Evolutionary conservation across 179 eudicot genomes (phyloP).

Genomic region (Gypsophila paniculata): DNA sequence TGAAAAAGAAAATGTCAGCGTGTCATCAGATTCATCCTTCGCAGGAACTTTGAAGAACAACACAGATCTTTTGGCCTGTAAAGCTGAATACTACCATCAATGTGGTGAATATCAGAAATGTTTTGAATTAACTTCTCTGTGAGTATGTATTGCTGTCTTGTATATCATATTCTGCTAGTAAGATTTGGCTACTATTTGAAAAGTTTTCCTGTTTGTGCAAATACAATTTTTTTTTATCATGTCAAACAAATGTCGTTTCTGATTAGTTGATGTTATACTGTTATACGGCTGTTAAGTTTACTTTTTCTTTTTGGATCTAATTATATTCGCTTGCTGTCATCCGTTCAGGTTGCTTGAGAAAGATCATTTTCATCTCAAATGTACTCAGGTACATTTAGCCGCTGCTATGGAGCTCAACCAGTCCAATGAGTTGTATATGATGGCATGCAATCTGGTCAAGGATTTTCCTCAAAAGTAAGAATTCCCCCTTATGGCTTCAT

Average conservation of each 20-base stretch:
- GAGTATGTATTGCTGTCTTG: slow-evolving; percentile 31
- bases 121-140: slow-evolving; percentile 84
- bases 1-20: slow-evolving; percentile 51
- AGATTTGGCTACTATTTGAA: not conserved
- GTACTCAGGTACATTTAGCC: slow-evolving; percentile 82
- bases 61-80: slow-evolving; percentile 92
- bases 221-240: not conserved
- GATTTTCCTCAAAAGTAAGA: slow-evolving; percentile 97
- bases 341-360: slow-evolving; percentile 81
- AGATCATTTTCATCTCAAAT: slow-evolving; percentile 93
- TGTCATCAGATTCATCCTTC: slow-evolving; percentile 49
- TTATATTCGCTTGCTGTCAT: slow-evolving; percentile 12
- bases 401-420: slow-evolving; percentile 98
- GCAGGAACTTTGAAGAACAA: slow-evolving; percentile 63
- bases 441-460: slow-evolving; percentile 94
- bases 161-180: not conserved
- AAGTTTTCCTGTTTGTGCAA: not conserved
- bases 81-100: slow-evolving; percentile 97
- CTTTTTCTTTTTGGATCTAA: slow-evolving; percentile 1
- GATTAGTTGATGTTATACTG: not conserved
- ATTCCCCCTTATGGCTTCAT: not conserved
- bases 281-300: not conserved
- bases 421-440: slow-evolving; percentile 91
- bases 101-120: slow-evolving; percentile 98
- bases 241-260: not conserved